Percentiles rank a stretch among this genome's conserved stretches.
phyloP scores from a whole-genome alignment of 2,329 filamentous ascomycete species.

The Botrytis fabae region DNA sequence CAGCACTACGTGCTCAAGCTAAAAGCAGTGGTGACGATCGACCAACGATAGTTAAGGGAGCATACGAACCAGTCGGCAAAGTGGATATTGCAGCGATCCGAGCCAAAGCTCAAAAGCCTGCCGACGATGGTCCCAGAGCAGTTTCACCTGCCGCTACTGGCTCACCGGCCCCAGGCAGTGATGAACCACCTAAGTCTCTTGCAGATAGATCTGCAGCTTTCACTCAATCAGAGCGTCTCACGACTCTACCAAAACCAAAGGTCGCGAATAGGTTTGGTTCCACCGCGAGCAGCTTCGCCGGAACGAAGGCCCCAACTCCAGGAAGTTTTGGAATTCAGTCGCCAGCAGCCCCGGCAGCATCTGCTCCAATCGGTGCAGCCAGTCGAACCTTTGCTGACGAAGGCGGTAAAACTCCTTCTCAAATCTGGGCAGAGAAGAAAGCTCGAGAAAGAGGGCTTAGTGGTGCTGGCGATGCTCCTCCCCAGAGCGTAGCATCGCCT shows the following conservation, averaged over 20 bases:
- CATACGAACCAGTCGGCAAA: conserved; percentile 93
- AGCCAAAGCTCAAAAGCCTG: conserved; percentile 72
- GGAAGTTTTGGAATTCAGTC: conserved; percentile 66
- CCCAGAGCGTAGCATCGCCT: conserved; percentile 50
- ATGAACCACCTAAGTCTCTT: conserved; percentile 59
- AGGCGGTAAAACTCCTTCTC: conserved; percentile 93
- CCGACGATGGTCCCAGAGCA: conserved; percentile 41
- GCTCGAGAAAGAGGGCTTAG: conserved; percentile 69
- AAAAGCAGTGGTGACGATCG: conserved; percentile 72
- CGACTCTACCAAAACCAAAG: conserved; percentile 89
- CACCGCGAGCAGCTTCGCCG: conserved; percentile 70
- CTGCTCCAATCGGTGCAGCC: conserved; percentile 69
- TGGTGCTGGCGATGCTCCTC: conserved; percentile 49
- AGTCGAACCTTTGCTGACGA: conserved; percentile 93
- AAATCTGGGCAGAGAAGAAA: conserved; percentile 98
- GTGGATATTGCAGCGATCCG: conserved; percentile 96
- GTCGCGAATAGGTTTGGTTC: conserved; percentile 83
- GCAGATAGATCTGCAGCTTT: conserved; percentile 78
- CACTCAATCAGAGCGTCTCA: conserved; percentile 74
- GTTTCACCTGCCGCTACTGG: conserved; percentile 48
- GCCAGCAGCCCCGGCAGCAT: conserved; percentile 53
- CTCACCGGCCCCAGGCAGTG: conserved; percentile 39
- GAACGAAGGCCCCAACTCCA: conserved; percentile 86
- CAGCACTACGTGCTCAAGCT: conserved; percentile 76
- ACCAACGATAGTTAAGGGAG: conserved; percentile 82